These are phyloP conservation scores for Lactifluus piperatus DNA, from an alignment of 768 basidiomycete species.

Conservation along the genomic window DNA sequence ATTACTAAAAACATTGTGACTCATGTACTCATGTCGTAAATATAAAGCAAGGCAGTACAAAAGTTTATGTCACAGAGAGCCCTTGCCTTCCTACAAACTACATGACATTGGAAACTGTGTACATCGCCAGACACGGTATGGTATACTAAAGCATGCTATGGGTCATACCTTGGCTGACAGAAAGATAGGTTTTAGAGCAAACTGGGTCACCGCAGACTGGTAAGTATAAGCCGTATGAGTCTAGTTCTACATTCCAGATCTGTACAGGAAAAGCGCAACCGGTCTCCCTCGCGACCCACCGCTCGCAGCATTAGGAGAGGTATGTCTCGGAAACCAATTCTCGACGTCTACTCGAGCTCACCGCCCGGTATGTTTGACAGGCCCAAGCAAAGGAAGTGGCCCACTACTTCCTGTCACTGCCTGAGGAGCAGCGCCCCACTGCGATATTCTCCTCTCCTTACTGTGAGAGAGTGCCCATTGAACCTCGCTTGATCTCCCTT, in stretches of 20 bases:
- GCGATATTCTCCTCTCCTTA: conserved; percentile 81
- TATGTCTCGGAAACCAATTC: conserved; percentile 22
- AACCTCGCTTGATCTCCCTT: neutral
- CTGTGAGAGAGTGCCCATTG: conserved; percentile 38
- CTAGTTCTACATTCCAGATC: neutral
- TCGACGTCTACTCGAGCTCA: neutral
- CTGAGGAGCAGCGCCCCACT: conserved; percentile 59
- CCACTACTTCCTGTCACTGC: conserved; percentile 51
- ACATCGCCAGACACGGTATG: conserved; percentile 60
- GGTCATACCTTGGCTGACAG: conserved; percentile 3
- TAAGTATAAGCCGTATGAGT: conserved; percentile 26
- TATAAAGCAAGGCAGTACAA: neutral
- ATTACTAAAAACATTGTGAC: too few species aligned
- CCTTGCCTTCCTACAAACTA: neutral
- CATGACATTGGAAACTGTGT: conserved; percentile 52
- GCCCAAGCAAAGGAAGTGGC: conserved; percentile 69
- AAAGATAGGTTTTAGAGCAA: conserved; percentile 57
- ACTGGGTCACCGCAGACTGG: conserved; percentile 65
- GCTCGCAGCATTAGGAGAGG: conserved; percentile 63
- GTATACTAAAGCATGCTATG: neutral
- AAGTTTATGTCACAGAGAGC: neutral
- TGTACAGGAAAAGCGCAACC: conserved; percentile 49
- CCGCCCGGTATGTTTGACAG: conserved; percentile 26
- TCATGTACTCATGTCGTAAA: too few species aligned
- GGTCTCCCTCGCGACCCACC: conserved; percentile 69